Evolutionary conservation across 345 rosid genomes (phyloP).

Genomic region (Xanthoceras sorbifolium): DNA sequence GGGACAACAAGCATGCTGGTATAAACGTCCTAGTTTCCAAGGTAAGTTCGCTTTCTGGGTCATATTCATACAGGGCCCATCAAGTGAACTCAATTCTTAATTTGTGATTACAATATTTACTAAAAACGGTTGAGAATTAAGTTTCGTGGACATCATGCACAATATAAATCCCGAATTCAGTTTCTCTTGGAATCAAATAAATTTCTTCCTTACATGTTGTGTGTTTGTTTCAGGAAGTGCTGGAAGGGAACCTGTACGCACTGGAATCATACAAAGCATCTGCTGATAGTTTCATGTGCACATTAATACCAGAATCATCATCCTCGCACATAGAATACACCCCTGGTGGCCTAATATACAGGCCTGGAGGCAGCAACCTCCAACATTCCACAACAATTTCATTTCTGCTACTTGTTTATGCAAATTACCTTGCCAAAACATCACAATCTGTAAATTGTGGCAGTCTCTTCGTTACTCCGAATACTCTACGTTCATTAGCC

Average conservation of each 20-base stretch:
- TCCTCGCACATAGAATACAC: conserved; percentile 71
- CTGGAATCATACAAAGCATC: conserved; percentile 83
- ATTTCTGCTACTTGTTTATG: conserved; percentile 82
- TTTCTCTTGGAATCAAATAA: too few species aligned
- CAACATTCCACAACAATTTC: conserved; percentile 92
- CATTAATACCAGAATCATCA: conserved; percentile 70
- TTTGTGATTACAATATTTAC: too few species aligned
- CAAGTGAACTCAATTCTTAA: too few species aligned
- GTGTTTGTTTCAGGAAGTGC: conserved; percentile 52
- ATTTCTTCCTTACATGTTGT: neutral
- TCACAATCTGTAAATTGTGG: conserved; percentile 74
- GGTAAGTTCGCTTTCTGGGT: conserved; percentile 38
- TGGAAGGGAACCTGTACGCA: conserved; percentile 58
- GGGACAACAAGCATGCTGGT: conserved; percentile 99
- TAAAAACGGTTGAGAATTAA: too few species aligned
- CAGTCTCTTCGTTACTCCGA: conserved; percentile 44
- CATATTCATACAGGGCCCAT: too few species aligned
- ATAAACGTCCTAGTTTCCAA: conserved; percentile 87
- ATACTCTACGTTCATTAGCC: conserved; percentile 70
- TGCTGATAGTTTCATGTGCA: conserved; percentile 97
- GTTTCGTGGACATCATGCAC: too few species aligned
- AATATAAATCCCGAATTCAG: too few species aligned
- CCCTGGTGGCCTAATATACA: conserved; percentile 93
- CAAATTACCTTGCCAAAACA: conserved; percentile 67
- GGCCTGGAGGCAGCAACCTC: conserved; percentile 93